Base-by-base conservation (phyloP, 495 filamentous ascomycete species). In the Oidiodendron maius region DNA sequence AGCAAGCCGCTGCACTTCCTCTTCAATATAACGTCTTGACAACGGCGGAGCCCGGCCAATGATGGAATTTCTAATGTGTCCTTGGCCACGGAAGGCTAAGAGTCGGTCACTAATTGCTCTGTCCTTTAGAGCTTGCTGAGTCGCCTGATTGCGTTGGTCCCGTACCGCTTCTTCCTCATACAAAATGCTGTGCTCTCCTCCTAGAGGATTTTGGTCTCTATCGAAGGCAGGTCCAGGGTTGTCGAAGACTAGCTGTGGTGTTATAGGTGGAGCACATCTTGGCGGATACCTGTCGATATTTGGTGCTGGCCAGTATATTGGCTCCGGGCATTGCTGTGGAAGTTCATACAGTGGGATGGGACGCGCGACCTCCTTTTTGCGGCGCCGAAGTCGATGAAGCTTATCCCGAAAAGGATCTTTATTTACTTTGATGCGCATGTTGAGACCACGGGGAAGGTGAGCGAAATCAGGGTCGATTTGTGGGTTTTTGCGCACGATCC, bases 11-110 rank as follows among this genome's bases (percentile, higher is more conserved):
- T 17, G n/a, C 12, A 17, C 2, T 17, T 15, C 15, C 16, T 40
- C 37, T 2, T 40, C 37, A 10, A 40, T 15, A 40, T 17, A 34
- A 1, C 12, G 10, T 23, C 18, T 17, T 3, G 47, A 44, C 10
- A 50, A 9, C 15, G 47, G 47, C 10, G 47, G 47, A 13, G 47
- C 15, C 36, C 47, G 26, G 21, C 47, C 47, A 5, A 50, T 44
- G 1, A 23, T 17, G 4, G n/a, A 17, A 23, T 50, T 38, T 12
- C 30, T 43, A 10, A 44, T 0, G 3, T 50, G 47, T 3, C 9
- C 0, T 16, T 25, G 24, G 15, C 47, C 39, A 13, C 21, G 38
- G 4, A 11, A 2, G 16, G 17, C 11, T 6, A 50, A 38, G 17
- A 32, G n/a, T 24, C 13, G 13, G 25, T 50, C 26, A 24, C 39